These are phyloP conservation scores for Trichosporon sp. DNA, from an alignment of 1,284 basidiomycete species.

Conservation along the genomic window DNA sequence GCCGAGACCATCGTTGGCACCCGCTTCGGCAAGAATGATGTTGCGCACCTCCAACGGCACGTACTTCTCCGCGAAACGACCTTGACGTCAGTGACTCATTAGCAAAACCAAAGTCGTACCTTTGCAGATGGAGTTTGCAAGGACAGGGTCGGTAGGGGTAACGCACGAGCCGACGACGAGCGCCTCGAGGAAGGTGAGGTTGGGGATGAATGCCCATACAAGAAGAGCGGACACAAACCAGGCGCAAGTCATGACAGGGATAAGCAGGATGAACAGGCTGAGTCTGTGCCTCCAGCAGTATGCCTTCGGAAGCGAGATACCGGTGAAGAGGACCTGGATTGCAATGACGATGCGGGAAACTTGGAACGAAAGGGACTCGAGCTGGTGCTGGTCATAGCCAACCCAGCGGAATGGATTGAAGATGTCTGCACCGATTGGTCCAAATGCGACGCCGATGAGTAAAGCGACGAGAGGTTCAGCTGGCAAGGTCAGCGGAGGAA, in stretches of 20 bases:
- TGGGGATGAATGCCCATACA: slow-evolving; percentile 84
- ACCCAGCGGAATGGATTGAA: slow-evolving; percentile 42
- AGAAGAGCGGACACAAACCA: slow-evolving; percentile 82
- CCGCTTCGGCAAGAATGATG: slow-evolving; percentile 54
- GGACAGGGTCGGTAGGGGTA: slow-evolving; percentile 94
- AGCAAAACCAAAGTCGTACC: slow-evolving; percentile 33
- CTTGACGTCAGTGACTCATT: slow-evolving; percentile 28
- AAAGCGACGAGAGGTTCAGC: slow-evolving; percentile 95
- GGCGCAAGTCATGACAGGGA: slow-evolving; percentile 76
- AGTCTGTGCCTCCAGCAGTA: slow-evolving; percentile 87
- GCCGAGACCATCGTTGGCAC: slow-evolving; percentile 74
- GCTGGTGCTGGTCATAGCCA: slow-evolving; percentile 25
- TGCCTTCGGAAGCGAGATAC: slow-evolving; percentile 83
- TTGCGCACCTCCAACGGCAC: slow-evolving; percentile 54
- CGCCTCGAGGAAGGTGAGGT: slow-evolving; percentile 79
- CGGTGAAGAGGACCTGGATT: slow-evolving; percentile 95
- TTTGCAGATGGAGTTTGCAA: slow-evolving; percentile 66
- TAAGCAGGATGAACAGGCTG: slow-evolving; percentile 77
- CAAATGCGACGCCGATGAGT: slow-evolving; percentile 86
- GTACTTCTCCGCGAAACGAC: slow-evolving; percentile 52
- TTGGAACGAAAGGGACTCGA: slow-evolving; percentile 63
- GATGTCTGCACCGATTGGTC: slow-evolving; percentile 44
- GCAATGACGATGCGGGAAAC: slow-evolving; percentile 90
- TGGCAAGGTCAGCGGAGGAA: slow-evolving; percentile 61
- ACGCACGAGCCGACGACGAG: slow-evolving; percentile 89